Evolutionary conservation across 345 rosid species (phyloP), one percentile per base, ranked within the genome.

Genomic region (Hibiscus syriacus): DNA sequence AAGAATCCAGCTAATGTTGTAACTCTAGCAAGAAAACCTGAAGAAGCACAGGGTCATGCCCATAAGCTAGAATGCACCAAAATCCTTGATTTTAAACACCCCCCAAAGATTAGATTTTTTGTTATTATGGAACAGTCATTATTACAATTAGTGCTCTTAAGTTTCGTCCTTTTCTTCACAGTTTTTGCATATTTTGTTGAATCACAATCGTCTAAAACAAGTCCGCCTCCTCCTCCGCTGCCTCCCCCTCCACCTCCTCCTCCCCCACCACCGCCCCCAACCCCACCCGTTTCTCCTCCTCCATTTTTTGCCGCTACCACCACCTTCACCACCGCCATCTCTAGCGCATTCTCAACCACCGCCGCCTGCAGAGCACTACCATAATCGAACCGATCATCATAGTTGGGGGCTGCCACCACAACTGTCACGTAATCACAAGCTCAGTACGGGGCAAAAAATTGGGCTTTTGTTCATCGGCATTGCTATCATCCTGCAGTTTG

Each of bases 381-480:
- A 25, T 17, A 11, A 60, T 25, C 9, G 4, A 20, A 32, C 73
- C 46, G 26, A 29, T 52, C 56, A 8, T 38, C 46, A 41, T 32
- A 58, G 76, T 70, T 34, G 70, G 14, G 54, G 41, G 52, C 80
- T 6, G 38, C 38, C 58, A 8, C 74, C 39, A 0, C 73, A 16
- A 0, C 77, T 74, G n/a, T n/a, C n/a, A n/a, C n/a, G n/a, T n/a
- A n/a, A n/a, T n/a, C n/a, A n/a, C n/a, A n/a, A n/a, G n/a, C 0
- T 78, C 79, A 5, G 90, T 71, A 70, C 78, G 0, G 97, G 96
- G 75, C 80, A 93, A 75, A 87, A 81, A 69, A 76, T 93, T 43
- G 98, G 98, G 43, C 73, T 93, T 25, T 61, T 90, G 48, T 89
- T 93, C 71, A 77, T 80, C 27, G 97, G 90, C 14, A 50, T 89